phyloP scores from a whole-genome alignment of 106 monocot species.

The Amphibolis antarctica region DNA sequence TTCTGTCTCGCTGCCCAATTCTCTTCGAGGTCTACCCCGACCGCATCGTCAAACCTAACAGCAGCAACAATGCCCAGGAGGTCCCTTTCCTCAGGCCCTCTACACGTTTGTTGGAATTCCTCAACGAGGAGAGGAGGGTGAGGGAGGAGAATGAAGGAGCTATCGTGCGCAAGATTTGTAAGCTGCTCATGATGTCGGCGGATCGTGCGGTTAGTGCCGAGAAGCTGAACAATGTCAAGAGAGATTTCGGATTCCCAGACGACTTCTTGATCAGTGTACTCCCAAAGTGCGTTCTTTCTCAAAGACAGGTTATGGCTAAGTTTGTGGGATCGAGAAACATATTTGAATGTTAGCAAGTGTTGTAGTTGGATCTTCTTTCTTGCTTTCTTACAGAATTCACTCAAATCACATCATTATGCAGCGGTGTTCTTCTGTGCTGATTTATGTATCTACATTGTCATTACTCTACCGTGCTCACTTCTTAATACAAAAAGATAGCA shows the following conservation, averaged over 20 bases:
- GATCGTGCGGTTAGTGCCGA: slow-evolving; percentile 35
- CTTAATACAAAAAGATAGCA: no score
- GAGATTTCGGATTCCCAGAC: slow-evolving; percentile 70
- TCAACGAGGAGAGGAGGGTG: slow-evolving; percentile 25
- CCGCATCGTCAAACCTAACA: slow-evolving; percentile 13
- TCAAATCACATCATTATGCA: no score
- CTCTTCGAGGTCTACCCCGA: slow-evolving; percentile 62
- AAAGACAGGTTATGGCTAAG: no score
- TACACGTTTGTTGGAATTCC: slow-evolving; percentile 2
- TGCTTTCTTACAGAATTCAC: no score
- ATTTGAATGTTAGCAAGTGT: background rate
- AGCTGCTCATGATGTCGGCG: slow-evolving; percentile 72
- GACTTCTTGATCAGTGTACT: slow-evolving; percentile 50
- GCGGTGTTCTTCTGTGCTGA: no score
- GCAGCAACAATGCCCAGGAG: background rate
- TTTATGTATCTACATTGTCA: no score
- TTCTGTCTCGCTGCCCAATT: slow-evolving; percentile 50
- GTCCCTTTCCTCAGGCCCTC: slow-evolving; percentile 6
- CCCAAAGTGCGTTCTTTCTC: slow-evolving; percentile 1
- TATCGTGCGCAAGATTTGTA: slow-evolving; percentile 47
- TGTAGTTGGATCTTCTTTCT: no score
- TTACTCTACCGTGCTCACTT: no score
- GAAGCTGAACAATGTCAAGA: slow-evolving; percentile 52
- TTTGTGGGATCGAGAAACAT: background rate
- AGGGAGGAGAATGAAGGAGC: slow-evolving; percentile 22